Percentiles rank a stretch among this genome's conserved stretches.
These are phyloP conservation scores for Naganishia sp. DNA, from an alignment of 1,284 basidiomycete species.

Conservation along the genomic window DNA sequence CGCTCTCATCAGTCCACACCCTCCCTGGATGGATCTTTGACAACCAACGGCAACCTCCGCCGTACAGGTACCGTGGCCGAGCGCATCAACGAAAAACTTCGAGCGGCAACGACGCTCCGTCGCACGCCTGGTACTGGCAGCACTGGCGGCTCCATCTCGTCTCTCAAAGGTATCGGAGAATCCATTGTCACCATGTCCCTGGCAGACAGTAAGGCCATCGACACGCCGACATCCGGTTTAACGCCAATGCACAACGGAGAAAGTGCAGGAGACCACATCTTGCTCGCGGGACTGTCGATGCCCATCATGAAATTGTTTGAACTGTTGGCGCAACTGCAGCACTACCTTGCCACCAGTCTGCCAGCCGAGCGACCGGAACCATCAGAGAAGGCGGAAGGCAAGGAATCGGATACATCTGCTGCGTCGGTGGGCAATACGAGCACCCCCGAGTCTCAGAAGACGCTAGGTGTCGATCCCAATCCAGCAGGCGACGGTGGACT, in stretches of 20 bases:
- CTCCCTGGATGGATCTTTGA: background rate
- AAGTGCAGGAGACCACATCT: conserved; percentile 56
- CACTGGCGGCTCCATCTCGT: conserved; percentile 25
- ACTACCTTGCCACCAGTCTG: conserved; percentile 46
- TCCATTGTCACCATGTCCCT: conserved; percentile 42
- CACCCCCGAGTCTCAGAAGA: conserved; percentile 38
- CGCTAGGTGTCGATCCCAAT: conserved; percentile 45
- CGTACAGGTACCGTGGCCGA: conserved; percentile 50
- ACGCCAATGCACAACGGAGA: conserved; percentile 28
- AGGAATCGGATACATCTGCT: conserved; percentile 4
- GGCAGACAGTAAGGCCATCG: conserved; percentile 29
- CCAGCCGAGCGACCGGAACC: conserved; percentile 36
- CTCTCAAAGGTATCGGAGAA: conserved; percentile 38
- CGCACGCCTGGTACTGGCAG: background rate
- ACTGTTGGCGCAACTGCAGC: conserved; percentile 61
- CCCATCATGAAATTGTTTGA: conserved; percentile 65
- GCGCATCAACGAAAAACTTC: conserved; percentile 52
- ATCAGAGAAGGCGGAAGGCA: conserved; percentile 39
- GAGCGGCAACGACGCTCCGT: conserved; percentile 26
- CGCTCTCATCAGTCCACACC: conserved; percentile 37
- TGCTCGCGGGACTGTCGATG: conserved; percentile 70
- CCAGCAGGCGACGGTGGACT: conserved; percentile 62
- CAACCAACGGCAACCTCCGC: background rate
- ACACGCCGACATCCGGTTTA: conserved; percentile 30
- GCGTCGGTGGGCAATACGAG: background rate